A percentile compares a stretch with the other conserved stretches of the same genome.
Evolutionary conservation across 495 filamentous ascomycete genomes (phyloP).

Genomic region (Podospora sp.): DNA sequence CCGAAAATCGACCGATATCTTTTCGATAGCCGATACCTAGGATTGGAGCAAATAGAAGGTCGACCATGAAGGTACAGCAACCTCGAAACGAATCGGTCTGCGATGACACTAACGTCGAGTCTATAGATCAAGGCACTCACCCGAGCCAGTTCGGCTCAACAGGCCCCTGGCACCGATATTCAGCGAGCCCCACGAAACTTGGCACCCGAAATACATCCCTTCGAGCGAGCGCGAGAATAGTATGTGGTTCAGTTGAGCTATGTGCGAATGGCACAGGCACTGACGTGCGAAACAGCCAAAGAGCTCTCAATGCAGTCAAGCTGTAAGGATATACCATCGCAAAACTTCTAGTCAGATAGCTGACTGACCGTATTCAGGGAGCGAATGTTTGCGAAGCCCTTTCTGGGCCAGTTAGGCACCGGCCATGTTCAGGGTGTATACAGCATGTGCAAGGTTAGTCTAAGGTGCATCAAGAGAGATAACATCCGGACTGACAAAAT

Average conservation of each 20-base stretch:
- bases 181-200: slow-evolving; percentile 67
- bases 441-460: slow-evolving; percentile 59
- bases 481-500: background rate
- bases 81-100: background rate
- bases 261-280: background rate
- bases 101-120: background rate
- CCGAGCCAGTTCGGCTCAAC: slow-evolving; percentile 72
- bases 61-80: slow-evolving; percentile 32
- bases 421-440: slow-evolving; percentile 96
- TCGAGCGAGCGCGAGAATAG: slow-evolving; percentile 92
- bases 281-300: slow-evolving; percentile 27
- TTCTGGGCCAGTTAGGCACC: slow-evolving; percentile 80
- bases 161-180: slow-evolving; percentile 76
- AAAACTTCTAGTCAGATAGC: background rate
- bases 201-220: slow-evolving; percentile 90
- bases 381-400: slow-evolving; percentile 94
- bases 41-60: background rate
- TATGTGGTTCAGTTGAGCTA: slow-evolving; percentile 14
- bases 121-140: slow-evolving; percentile 86
- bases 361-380: slow-evolving; percentile 47
- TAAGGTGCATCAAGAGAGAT: background rate
- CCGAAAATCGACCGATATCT: background rate
- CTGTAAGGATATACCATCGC: slow-evolving; percentile 42
- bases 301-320: slow-evolving; percentile 77
- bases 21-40: too few relatives aligned